Percentiles rank a stretch among this genome's conserved stretches.
phyloP scores from a whole-genome alignment of 2,329 filamentous ascomycete genomes.

The Fusarium veterinarium region DNA sequence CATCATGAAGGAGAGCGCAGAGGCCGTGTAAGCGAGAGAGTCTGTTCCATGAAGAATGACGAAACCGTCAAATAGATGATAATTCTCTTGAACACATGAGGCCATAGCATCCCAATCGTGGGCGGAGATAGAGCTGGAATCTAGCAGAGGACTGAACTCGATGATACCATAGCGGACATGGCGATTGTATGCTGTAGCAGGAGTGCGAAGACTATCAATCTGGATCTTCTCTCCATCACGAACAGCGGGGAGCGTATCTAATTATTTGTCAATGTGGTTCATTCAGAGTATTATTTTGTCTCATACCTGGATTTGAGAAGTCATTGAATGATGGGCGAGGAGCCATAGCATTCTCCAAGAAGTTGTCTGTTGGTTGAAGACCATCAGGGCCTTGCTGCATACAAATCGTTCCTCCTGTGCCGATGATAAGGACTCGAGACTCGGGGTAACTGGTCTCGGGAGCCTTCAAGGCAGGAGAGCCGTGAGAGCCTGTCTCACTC shows the following conservation, averaged over 20 bases:
- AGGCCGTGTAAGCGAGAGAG: conserved; percentile 88
- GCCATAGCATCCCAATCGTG: conserved; percentile 89
- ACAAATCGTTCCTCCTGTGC: conserved; percentile 91
- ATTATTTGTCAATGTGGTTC: not conserved
- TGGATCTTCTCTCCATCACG: conserved; percentile 60
- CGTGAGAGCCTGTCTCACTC: conserved; percentile 17
- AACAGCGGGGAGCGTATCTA: conserved; percentile 63
- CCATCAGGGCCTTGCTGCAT: conserved; percentile 87
- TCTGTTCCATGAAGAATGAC: conserved; percentile 93
- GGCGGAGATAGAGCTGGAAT: conserved; percentile 90
- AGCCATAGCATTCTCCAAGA: conserved; percentile 84
- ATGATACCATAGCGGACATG: conserved; percentile 86
- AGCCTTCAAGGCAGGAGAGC: conserved; percentile 17
- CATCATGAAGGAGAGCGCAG: conserved; percentile 93
- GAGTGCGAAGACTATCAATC: conserved; percentile 80
- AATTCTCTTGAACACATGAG: conserved; percentile 82
- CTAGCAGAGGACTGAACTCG: conserved; percentile 86
- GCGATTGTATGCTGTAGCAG: conserved; percentile 80
- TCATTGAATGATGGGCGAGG: conserved; percentile 90
- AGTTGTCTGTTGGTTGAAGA: conserved; percentile 82
- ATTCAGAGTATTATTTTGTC: not conserved
- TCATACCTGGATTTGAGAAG: conserved; percentile 49
- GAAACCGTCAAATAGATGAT: conserved; percentile 89
- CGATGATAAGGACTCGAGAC: conserved; percentile 87
- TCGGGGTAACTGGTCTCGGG: conserved; percentile 66